A percentile compares a stretch with the other conserved stretches of the same genome.
Conservation (phyloP, 805 yeast genomes). For the Dipodascopsis uninucleata region DNA sequence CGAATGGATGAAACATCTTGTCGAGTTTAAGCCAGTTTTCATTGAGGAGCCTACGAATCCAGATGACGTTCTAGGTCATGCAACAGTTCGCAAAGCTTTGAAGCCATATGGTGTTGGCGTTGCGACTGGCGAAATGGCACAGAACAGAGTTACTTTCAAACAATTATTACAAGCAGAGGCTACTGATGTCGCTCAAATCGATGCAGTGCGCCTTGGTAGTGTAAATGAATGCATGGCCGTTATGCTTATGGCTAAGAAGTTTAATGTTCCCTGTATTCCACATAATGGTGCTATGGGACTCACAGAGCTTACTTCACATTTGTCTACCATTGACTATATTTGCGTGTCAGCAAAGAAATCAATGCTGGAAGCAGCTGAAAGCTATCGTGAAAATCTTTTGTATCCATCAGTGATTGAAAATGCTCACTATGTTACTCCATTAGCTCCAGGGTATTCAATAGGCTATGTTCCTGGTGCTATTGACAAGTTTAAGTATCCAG, state of each 20-base stretch:
- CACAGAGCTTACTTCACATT: conserved; percentile 37
- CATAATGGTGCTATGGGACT: conserved; percentile 38
- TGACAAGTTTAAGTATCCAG: conserved; percentile 32
- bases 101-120: conserved; percentile 36
- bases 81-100: conserved; percentile 35
- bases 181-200: conserved; percentile 36
- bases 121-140: conserved; percentile 40
- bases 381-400: conserved; percentile 34
- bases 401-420: conserved; percentile 33
- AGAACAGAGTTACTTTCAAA: conserved; percentile 38
- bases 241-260: conserved; percentile 37
- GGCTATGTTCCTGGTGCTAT: conserved; percentile 31
- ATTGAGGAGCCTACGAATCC: conserved; percentile 41
- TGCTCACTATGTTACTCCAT: conserved; percentile 35
- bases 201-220: conserved; percentile 39
- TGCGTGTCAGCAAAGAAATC: conserved; percentile 34
- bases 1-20: conserved; percentile 34
- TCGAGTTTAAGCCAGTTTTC: conserved; percentile 37
- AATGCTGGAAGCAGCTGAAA: conserved; percentile 35
- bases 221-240: conserved; percentile 38
- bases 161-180: conserved; percentile 35
- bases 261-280: conserved; percentile 35
- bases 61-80: conserved; percentile 38
- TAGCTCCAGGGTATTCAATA: conserved; percentile 36
- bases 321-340: conserved; percentile 35